These are phyloP conservation scores for Lasiodiplodia citricola DNA, from an alignment of 2,329 filamentous ascomycete species.

Conservation along the genomic window DNA sequence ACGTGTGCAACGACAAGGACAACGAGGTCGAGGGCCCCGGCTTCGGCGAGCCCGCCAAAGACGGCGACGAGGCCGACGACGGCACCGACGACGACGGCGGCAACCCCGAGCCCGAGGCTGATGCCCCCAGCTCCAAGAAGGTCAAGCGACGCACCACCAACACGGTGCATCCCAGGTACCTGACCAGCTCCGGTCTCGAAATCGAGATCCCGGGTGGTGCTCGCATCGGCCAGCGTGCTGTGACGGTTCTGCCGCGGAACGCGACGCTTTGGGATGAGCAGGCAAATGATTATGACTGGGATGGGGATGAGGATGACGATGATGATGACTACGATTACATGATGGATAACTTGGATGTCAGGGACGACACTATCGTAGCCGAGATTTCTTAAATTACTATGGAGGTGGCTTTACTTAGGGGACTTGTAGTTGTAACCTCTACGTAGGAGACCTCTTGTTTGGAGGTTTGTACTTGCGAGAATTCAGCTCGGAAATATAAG, in stretches of 20 bases:
- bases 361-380: background rate
- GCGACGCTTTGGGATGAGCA: background rate
- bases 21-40: background rate
- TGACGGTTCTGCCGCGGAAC: background rate
- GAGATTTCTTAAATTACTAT: no score
- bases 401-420: no score
- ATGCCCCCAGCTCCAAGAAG: no score
- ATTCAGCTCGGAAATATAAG: no score
- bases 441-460: no score
- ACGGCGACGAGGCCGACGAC: background rate
- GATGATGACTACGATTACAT: constrained; percentile 9
- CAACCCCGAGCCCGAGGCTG: background rate
- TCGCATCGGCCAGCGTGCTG: background rate
- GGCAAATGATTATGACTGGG: no score
- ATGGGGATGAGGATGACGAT: background rate
- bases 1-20: background rate
- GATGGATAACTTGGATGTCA: constrained; percentile 2
- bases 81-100: background rate
- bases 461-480: no score
- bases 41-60: background rate
- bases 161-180: background rate
- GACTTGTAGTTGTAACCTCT: no score
- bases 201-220: background rate
- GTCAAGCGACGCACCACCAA: background rate
- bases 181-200: background rate